A percentile compares a stretch with the other conserved stretches of the same genome.
phyloP scores from a whole-genome alignment of 2,329 filamentous ascomycete genomes.

The Thyridium curvatum region DNA sequence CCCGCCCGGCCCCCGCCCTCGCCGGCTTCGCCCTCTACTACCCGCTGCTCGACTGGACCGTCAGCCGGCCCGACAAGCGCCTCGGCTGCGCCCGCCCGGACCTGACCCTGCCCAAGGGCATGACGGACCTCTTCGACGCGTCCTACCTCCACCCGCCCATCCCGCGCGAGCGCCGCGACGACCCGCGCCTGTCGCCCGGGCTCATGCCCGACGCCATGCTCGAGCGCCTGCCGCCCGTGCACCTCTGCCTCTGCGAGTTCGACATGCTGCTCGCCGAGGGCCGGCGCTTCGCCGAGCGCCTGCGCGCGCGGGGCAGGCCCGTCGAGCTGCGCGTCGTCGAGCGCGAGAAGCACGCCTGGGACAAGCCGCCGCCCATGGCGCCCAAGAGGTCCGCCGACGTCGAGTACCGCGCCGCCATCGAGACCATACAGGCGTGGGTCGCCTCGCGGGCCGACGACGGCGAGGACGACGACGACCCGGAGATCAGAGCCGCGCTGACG shows the following conservation, averaged over 20 bases:
- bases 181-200: slow-evolving; percentile 48
- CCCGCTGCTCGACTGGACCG: slow-evolving; percentile 55
- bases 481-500: no score
- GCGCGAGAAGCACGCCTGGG: slow-evolving; percentile 41
- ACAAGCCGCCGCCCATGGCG: slow-evolving; percentile 36
- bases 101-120: slow-evolving; percentile 46
- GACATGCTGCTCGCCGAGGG: slow-evolving; percentile 23
- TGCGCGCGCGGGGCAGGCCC: slow-evolving; percentile 16
- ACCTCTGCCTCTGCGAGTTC: slow-evolving; percentile 19
- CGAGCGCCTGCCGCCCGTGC: slow-evolving; percentile 13
- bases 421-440: slow-evolving; percentile 32
- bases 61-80: slow-evolving; percentile 48
- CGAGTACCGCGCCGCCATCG: slow-evolving; percentile 39
- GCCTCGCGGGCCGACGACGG: neutral
- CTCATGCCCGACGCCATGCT: slow-evolving; percentile 18
- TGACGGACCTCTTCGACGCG: slow-evolving; percentile 59
- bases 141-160: slow-evolving; percentile 52
- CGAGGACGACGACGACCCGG: no score
- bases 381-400: slow-evolving; percentile 35
- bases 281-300: slow-evolving; percentile 6
- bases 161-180: slow-evolving; percentile 34
- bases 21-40: slow-evolving; percentile 54
- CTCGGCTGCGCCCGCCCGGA: slow-evolving; percentile 48
- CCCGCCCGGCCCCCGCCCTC: slow-evolving; percentile 36
- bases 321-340: slow-evolving; percentile 35